Evolutionary conservation across 2,329 filamentous ascomycete genomes (phyloP).

Genomic region (Fusarium torulosum): DNA sequence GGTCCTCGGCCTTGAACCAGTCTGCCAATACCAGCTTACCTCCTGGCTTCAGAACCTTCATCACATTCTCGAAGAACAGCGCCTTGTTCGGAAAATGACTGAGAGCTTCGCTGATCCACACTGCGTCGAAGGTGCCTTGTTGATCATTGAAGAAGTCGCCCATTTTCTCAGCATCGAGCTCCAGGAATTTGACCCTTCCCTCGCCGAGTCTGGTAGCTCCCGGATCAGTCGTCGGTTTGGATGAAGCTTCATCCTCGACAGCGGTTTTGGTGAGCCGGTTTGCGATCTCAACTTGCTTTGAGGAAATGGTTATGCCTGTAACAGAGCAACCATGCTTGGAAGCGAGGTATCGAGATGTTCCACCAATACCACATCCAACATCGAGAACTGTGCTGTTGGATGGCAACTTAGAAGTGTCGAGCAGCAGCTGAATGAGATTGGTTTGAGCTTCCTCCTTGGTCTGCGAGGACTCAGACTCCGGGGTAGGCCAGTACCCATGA

Average conservation of each 20-base stretch:
- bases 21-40: constrained; percentile 70
- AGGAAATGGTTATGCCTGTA: constrained; percentile 71
- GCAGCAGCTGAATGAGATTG: constrained; percentile 68
- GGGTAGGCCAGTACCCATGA: constrained; percentile 69
- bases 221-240: constrained; percentile 42
- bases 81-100: constrained; percentile 71
- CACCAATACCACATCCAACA: constrained; percentile 71
- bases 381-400: constrained; percentile 59
- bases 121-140: constrained; percentile 62
- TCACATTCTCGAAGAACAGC: constrained; percentile 68
- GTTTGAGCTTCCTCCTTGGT: constrained; percentile 70
- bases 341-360: constrained; percentile 69
- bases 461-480: constrained; percentile 59
- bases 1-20: constrained; percentile 68
- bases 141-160: constrained; percentile 61
- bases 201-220: constrained; percentile 56
- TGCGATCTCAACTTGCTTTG: constrained; percentile 70
- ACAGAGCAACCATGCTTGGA: constrained; percentile 64
- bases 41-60: constrained; percentile 60
- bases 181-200: constrained; percentile 66
- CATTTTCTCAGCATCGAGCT: constrained; percentile 73
- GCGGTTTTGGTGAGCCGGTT: constrained; percentile 59
- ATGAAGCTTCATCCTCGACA: constrained; percentile 42
- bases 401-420: constrained; percentile 54
- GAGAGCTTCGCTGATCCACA: constrained; percentile 73